Evolutionary conservation across 768 basidiomycete genomes (phyloP).

Genomic region (Cyclocybe cylindracea): DNA sequence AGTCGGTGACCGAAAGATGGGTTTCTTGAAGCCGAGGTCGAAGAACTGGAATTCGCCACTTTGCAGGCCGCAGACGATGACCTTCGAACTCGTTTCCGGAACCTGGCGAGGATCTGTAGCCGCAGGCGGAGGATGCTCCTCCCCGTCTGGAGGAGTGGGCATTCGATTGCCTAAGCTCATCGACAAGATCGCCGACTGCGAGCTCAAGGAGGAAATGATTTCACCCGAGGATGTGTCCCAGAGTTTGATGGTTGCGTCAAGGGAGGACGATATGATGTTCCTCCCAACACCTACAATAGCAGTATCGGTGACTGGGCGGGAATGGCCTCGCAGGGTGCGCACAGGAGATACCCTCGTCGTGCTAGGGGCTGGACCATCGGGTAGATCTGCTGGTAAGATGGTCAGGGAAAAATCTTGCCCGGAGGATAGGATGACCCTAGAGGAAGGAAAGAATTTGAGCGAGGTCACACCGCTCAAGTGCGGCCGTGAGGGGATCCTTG

Average conservation of each 20-base stretch:
- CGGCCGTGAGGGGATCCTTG: constrained; percentile 34
- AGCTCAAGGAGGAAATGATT: constrained; percentile 45
- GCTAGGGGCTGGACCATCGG: constrained; percentile 17
- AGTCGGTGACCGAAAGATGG: constrained; percentile 26
- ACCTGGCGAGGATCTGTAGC: constrained; percentile 39
- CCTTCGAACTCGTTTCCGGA: constrained; percentile 44
- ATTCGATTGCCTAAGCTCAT: constrained; percentile 45
- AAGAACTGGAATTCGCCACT: constrained; percentile 57
- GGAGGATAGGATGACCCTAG: constrained; percentile 67
- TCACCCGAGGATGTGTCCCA: constrained; percentile 70
- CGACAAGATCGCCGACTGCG: constrained; percentile 43
- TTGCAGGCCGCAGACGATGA: constrained; percentile 55
- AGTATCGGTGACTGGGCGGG: constrained; percentile 60
- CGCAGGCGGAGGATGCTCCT: constrained; percentile 10
- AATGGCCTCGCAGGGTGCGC: constrained; percentile 67
- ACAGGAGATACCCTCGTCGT: constrained; percentile 47
- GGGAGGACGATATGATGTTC: constrained; percentile 64
- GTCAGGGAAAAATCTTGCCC: constrained; percentile 68
- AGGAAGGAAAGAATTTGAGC: constrained; percentile 69
- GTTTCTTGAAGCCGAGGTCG: constrained; percentile 48
- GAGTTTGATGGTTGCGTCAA: constrained; percentile 67
- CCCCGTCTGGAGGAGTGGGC: constrained; percentile 27
- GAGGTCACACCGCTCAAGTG: constrained; percentile 59
- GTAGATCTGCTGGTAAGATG: constrained; percentile 62
- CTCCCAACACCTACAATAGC: constrained; percentile 67